Evolutionary conservation across 768 basidiomycete species (phyloP).

Genomic region (Sutorius australiensis): DNA sequence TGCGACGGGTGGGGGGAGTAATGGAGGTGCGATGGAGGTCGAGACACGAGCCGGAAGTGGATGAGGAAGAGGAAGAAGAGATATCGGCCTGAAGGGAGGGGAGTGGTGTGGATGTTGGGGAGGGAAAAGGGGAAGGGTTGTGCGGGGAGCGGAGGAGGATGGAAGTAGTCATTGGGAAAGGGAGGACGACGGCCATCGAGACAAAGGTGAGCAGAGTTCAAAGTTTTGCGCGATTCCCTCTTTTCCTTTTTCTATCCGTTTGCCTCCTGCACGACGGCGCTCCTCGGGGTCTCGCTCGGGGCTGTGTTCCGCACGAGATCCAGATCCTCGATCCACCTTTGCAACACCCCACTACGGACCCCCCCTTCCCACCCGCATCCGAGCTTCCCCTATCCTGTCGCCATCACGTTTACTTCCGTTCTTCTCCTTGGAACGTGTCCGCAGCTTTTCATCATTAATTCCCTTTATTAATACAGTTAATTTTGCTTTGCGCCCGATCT

Average conservation of each 20-base stretch:
- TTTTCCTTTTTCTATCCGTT: constrained; percentile 13
- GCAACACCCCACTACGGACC: background rate
- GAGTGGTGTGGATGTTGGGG: constrained; percentile 6
- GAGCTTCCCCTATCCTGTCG: background rate
- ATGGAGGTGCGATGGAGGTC: constrained; percentile 12
- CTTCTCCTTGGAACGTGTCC: background rate
- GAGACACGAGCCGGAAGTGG: constrained; percentile 18
- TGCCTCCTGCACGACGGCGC: background rate
- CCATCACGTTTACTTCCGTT: constrained; percentile 1
- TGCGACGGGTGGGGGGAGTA: constrained; percentile 32
- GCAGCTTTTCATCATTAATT: background rate
- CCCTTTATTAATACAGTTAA: background rate
- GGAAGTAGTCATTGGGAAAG: constrained; percentile 15
- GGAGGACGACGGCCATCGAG: constrained; percentile 7
- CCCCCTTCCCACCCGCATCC: background rate
- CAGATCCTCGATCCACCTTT: background rate
- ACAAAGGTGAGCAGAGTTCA: background rate
- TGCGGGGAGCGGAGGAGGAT: constrained; percentile 20
- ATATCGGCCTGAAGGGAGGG: constrained; percentile 15
- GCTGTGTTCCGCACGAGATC: constrained; percentile 21
- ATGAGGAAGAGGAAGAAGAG: constrained; percentile 18
- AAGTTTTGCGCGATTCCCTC: background rate
- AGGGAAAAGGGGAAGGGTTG: constrained; percentile 6
- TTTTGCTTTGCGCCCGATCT: background rate
- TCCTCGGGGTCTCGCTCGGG: constrained; percentile 19